Conservation (phyloP, 352 stramenopile species). For the Phytopythium chamaehyphon region DNA sequence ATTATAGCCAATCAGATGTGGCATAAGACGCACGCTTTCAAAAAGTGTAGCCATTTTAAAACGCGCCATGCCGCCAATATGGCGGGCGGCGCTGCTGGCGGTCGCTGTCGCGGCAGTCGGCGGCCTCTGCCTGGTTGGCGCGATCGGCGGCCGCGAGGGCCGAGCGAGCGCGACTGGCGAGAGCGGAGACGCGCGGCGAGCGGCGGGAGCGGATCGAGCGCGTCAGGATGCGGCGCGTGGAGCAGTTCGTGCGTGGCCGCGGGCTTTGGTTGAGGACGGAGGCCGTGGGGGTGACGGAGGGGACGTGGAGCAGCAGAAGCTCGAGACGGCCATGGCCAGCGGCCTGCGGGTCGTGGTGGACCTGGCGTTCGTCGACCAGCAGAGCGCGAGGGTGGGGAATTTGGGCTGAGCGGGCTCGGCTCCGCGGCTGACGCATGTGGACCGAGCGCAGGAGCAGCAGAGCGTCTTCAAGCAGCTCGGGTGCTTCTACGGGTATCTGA, state of each 20-base stretch:
- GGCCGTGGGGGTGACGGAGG: background rate
- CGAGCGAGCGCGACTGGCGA: constrained; percentile 8
- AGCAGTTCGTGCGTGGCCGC: constrained; percentile 57
- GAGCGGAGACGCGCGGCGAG: constrained; percentile 28
- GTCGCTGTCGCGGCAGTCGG: constrained; percentile 1
- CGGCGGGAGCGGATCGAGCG: constrained; percentile 49
- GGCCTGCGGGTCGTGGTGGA: constrained; percentile 67
- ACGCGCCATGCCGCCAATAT: too few relatives aligned
- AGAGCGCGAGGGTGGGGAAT: constrained; percentile 40
- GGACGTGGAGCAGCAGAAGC: constrained; percentile 50
- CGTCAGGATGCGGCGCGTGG: constrained; percentile 68
- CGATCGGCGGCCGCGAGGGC: constrained; percentile 20
- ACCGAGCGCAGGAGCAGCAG: constrained; percentile 52
- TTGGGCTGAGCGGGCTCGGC: too few relatives aligned
- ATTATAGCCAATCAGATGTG: too few relatives aligned
- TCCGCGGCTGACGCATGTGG: too few relatives aligned
- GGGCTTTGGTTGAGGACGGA: background rate
- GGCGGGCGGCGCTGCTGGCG: constrained; percentile 8
- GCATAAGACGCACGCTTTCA: too few relatives aligned
- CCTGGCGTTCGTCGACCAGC: constrained; percentile 40
- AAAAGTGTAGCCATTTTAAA: constrained; percentile 6
- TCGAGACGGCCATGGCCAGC: constrained; percentile 32
- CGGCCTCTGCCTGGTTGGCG: constrained; percentile 8
- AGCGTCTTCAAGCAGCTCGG: constrained; percentile 81
- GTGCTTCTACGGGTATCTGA: constrained; percentile 75